Base-by-base conservation (phyloP, 2,329 filamentous ascomycete species). In the Diplodia sapinea region DNA sequence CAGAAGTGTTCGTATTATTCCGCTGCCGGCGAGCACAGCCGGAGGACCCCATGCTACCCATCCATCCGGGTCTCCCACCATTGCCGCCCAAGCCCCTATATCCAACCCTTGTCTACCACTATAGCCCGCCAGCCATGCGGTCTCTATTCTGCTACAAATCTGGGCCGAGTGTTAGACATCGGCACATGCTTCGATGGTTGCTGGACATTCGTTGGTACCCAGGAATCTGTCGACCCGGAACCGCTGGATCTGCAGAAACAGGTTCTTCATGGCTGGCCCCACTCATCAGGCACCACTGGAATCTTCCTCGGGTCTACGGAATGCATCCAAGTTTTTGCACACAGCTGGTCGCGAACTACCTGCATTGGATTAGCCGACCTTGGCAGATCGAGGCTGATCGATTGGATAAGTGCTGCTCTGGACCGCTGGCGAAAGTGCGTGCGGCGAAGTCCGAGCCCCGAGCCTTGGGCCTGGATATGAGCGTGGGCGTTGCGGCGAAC, bases 321-420 rank as follows among this genome's bases (percentile, higher is more conserved):
- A 20, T 17, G 23, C 40, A 13, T 50, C 40, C 50, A 23, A 63
- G 59, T 29, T 63, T 50, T 52, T 29, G 17, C 29, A 23, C 51
- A 47, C 31, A 51, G 17, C 38, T 51, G 47, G 59, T 51, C 59
- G 59, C 59, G 59, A 47, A 51, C 59, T 63, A 29, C 59, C 59
- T 12, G 13, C n/a, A 29, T 40, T 38, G 43, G 59, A 9, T 40
- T 63, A 63, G 59, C 47, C 29, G 47, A 40, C 29, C 59, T 63
- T 63, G 59, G 59, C 59, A 63, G 47, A 63, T 63, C 59, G 59
- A 63, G 40, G 47, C 12, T 26, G 43, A 63, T 51, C 47, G 59
- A 63, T 63, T 63, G 59, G 59, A 63, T 11, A 20, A 20, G 17
- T 15, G 29, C n/a, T 51, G 43, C 47, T 63, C 31, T 23, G 23